phyloP scores from a whole-genome alignment of 2,329 filamentous ascomycete species.

The Colletotrichum horii region DNA sequence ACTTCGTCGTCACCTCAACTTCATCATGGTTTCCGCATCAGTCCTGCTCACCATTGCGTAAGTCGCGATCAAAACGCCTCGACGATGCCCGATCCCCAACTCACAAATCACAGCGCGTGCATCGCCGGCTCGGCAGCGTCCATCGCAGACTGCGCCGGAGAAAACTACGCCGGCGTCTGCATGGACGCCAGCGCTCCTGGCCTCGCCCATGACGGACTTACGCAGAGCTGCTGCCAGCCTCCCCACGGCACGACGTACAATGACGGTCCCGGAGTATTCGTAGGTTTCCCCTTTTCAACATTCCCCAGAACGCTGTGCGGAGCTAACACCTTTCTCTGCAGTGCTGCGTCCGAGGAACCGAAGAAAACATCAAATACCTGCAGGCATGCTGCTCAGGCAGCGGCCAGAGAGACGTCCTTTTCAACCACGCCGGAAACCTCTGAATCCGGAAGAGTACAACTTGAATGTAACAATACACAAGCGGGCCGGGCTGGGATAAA shows the following conservation, averaged over 20 bases:
- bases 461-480: fast-evolving
- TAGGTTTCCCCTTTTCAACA: fast-evolving
- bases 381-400: neutral
- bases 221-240: neutral
- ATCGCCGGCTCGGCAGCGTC: neutral
- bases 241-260: neutral
- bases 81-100: no score
- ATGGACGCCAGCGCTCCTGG: neutral
- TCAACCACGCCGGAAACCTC: neutral
- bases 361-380: neutral
- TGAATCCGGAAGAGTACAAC: neutral
- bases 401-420: neutral
- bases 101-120: neutral
- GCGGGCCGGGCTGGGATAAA: neutral
- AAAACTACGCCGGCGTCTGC: neutral
- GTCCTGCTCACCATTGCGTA: neutral
- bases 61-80: neutral
- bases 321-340: neutral
- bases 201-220: neutral
- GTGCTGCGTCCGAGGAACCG: neutral
- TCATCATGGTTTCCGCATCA: neutral
- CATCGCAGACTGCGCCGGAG: neutral
- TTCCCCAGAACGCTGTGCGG: neutral
- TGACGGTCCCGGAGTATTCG: neutral
- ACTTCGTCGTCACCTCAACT: neutral